phyloP scores from a whole-genome alignment of 148 eudicot species.

The Drosera capensis region DNA sequence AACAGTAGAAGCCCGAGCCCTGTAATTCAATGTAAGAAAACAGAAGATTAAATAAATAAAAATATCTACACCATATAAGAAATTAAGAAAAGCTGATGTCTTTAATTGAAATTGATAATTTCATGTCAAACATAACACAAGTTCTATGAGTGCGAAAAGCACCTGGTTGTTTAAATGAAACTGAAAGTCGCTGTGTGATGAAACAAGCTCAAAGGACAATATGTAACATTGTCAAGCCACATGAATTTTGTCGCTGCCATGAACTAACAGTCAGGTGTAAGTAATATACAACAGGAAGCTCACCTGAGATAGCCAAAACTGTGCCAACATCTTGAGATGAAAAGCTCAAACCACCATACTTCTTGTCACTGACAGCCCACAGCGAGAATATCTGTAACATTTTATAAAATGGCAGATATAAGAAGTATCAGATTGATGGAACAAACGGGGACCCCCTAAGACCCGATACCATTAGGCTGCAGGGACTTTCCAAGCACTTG shows the following conservation, averaged over 20 bases:
- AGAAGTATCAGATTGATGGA: background rate
- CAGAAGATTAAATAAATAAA: constrained; percentile 1
- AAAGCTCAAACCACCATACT: constrained; percentile 8
- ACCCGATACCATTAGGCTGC: too few species aligned
- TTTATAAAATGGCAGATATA: background rate
- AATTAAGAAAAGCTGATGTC: constrained; percentile 1
- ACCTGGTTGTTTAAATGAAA: too few species aligned
- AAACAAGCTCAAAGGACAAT: too few species aligned
- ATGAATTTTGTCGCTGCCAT: too few species aligned
- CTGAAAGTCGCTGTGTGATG: too few species aligned
- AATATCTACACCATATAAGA: background rate
- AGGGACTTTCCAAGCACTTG: too few species aligned
- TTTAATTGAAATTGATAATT: too few species aligned
- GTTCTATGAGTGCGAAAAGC: too few species aligned
- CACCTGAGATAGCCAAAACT: constrained; percentile 9
- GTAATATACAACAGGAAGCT: too few species aligned
- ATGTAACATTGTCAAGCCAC: too few species aligned
- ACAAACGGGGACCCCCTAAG: background rate
- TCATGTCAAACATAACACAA: too few species aligned
- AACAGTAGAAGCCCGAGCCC: constrained; percentile 22
- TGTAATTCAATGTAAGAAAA: constrained; percentile 1
- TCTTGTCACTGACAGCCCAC: constrained; percentile 11
- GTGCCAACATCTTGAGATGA: constrained; percentile 11
- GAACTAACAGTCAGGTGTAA: too few species aligned
- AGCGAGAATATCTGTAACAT: constrained; percentile 7